Percentiles rank a stretch among this genome's conserved stretches.
Conservation (phyloP, 2,329 filamentous ascomycete species). For the Ustilaginoidea virens region DNA sequence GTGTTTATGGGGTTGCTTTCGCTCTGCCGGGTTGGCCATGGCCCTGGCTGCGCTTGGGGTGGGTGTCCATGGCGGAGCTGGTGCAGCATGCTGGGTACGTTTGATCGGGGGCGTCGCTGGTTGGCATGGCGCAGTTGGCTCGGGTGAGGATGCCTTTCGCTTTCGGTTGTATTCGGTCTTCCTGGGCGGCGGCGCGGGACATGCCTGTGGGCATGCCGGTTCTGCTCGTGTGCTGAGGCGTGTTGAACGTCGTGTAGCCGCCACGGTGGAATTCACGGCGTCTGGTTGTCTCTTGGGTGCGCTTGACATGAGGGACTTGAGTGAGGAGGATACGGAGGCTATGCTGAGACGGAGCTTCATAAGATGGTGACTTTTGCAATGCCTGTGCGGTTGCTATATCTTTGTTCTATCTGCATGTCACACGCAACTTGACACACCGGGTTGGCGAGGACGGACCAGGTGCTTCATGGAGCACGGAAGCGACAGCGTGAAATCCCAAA, state of each 20-base stretch:
- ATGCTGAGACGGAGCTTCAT: too few relatives aligned
- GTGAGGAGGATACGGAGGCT: too few relatives aligned
- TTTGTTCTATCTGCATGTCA: too few relatives aligned
- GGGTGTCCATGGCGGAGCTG: conserved; percentile 26
- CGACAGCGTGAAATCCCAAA: too few relatives aligned
- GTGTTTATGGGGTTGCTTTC: conserved; percentile 23
- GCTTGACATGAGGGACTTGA: background rate
- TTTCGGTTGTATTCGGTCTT: conserved; percentile 14
- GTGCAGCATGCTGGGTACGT: conserved; percentile 10
- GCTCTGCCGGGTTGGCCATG: conserved; percentile 17
- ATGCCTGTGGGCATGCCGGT: conserved; percentile 5
- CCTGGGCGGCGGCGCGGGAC: conserved; percentile 9
- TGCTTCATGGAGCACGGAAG: too few relatives aligned
- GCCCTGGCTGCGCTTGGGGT: conserved; percentile 28
- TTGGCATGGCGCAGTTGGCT: conserved; percentile 4
- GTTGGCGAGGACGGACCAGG: too few relatives aligned
- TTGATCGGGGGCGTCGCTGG: conserved; percentile 18
- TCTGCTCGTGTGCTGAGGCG: conserved; percentile 21
- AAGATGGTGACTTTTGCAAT: too few relatives aligned
- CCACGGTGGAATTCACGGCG: conserved; percentile 10
- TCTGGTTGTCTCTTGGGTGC: background rate
- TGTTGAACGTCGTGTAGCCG: conserved; percentile 22
- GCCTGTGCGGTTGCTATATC: too few relatives aligned
- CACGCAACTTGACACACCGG: too few relatives aligned
- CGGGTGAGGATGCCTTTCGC: conserved; percentile 15